Evolutionary conservation across 2,329 filamentous ascomycete genomes (phyloP).

Genomic region (Aspergillus sp.): DNA sequence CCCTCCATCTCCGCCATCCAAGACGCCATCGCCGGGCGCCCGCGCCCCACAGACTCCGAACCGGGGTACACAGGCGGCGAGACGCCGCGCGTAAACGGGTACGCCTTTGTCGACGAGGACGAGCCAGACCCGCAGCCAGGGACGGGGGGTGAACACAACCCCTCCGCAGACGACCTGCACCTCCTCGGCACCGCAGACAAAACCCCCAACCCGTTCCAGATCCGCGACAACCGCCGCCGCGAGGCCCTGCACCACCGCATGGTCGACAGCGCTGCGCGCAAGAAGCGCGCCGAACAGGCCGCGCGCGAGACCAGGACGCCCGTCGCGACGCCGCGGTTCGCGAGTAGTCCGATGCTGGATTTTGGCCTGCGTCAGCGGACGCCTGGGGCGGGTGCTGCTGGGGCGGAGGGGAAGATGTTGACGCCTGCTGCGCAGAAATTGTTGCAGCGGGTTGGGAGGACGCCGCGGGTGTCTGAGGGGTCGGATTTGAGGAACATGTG

Average conservation of each 20-base stretch:
- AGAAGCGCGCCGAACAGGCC: slow-evolving; percentile 61
- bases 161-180: slow-evolving; percentile 30
- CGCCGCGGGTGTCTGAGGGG: slow-evolving; percentile 21
- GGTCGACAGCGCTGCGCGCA: slow-evolving; percentile 76
- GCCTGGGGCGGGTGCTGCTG: slow-evolving; percentile 17
- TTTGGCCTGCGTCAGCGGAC: slow-evolving; percentile 24
- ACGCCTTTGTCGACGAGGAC: slow-evolving; percentile 86
- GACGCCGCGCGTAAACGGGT: slow-evolving; percentile 89
- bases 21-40: slow-evolving; percentile 75
- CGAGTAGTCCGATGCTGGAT: slow-evolving; percentile 39
- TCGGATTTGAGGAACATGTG: slow-evolving; percentile 35
- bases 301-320: slow-evolving; percentile 58
- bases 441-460: slow-evolving; percentile 37
- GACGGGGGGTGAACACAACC: not conserved
- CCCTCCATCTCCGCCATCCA: slow-evolving; percentile 81
- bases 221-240: slow-evolving; percentile 69
- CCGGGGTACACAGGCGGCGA: slow-evolving; percentile 60
- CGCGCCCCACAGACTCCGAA: slow-evolving; percentile 62
- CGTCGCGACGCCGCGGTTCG: slow-evolving; percentile 34
- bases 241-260: slow-evolving; percentile 82
- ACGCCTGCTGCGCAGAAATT: slow-evolving; percentile 45
- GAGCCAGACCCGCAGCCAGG: slow-evolving; percentile 36
- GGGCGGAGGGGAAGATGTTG: slow-evolving; percentile 30
- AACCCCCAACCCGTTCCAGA: slow-evolving; percentile 74
- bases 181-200: slow-evolving; percentile 39